Conservation (phyloP, 148 eudicot species). For the Heliosperma pusillum region DNA sequence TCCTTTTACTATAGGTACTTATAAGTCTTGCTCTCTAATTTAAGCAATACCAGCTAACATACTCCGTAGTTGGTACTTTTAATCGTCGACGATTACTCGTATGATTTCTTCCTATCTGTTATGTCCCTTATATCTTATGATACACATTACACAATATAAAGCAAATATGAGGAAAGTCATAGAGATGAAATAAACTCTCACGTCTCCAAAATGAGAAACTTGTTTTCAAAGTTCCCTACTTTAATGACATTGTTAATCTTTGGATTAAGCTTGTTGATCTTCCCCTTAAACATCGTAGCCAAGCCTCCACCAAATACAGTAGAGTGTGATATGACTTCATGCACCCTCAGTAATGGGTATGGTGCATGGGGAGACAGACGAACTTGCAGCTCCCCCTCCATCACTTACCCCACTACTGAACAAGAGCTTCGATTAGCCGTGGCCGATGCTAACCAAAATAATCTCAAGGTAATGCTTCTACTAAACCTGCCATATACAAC, state of each 20-base stretch:
- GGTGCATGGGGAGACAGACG: constrained; percentile 73
- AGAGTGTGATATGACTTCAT: constrained; percentile 41
- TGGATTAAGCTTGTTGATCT: not conserved
- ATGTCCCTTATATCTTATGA: no score
- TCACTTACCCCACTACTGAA: constrained; percentile 55
- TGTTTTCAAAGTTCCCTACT: not conserved
- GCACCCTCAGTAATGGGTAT: constrained; percentile 58
- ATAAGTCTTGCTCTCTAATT: constrained; percentile 2
- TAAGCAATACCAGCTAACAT: not conserved
- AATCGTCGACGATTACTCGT: no score
- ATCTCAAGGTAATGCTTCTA: constrained; percentile 25
- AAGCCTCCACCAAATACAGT: constrained; percentile 60
- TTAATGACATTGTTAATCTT: not conserved
- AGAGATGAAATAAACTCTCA: no score
- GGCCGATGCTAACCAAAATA: constrained; percentile 47
- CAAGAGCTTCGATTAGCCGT: constrained; percentile 50
- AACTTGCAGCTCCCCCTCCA: constrained; percentile 36
- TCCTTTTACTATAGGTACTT: no score
- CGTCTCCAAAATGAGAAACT: constrained; percentile 13
- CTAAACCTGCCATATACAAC: no score
- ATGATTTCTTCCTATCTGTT: no score
- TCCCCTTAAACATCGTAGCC: constrained; percentile 22
- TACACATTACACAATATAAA: no score
- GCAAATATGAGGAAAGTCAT: no score
- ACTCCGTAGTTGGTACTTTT: no score